Conservation (phyloP, 2,329 filamentous ascomycete species). For the Sporothrix brasiliensis region DNA sequence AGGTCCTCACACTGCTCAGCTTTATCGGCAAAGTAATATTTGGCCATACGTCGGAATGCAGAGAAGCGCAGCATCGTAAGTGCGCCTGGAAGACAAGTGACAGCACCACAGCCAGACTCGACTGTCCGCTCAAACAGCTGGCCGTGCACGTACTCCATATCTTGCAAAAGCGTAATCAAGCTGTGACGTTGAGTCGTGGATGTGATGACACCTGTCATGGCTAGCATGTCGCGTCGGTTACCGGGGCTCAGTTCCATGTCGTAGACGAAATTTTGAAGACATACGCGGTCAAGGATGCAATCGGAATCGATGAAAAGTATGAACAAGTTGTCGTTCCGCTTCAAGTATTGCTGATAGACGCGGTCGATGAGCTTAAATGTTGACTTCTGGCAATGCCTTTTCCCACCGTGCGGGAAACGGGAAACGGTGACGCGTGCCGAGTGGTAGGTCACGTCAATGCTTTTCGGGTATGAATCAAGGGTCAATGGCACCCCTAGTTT, state of each 20-base stretch:
- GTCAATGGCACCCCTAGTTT: constrained; percentile 80
- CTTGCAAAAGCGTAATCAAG: constrained; percentile 88
- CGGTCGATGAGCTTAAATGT: constrained; percentile 93
- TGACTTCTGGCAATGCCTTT: constrained; percentile 88
- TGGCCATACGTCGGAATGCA: constrained; percentile 93
- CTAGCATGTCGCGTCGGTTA: constrained; percentile 88
- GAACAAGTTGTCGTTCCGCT: constrained; percentile 87
- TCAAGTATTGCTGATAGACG: constrained; percentile 84
- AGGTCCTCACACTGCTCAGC: constrained; percentile 93
- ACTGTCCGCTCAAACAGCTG: constrained; percentile 95
- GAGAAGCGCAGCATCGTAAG: constrained; percentile 94
- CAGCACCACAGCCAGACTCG: constrained; percentile 89
- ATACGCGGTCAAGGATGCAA: constrained; percentile 88
- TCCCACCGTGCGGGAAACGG: constrained; percentile 89
- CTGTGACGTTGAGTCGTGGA: constrained; percentile 87
- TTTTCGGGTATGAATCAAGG: constrained; percentile 78
- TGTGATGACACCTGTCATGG: constrained; percentile 97
- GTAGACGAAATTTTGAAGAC: constrained; percentile 96
- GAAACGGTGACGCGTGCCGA: constrained; percentile 85
- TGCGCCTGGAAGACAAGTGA: constrained; percentile 94
- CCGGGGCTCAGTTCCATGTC: constrained; percentile 98
- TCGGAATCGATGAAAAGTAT: constrained; percentile 97
- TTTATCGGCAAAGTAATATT: constrained; percentile 97
- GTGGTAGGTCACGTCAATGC: constrained; percentile 86
- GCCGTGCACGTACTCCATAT: constrained; percentile 98